Evolutionary conservation across 768 basidiomycete species (phyloP), one percentile per base, ranked within the genome.

Genomic region (Gymnopilus dilepis): DNA sequence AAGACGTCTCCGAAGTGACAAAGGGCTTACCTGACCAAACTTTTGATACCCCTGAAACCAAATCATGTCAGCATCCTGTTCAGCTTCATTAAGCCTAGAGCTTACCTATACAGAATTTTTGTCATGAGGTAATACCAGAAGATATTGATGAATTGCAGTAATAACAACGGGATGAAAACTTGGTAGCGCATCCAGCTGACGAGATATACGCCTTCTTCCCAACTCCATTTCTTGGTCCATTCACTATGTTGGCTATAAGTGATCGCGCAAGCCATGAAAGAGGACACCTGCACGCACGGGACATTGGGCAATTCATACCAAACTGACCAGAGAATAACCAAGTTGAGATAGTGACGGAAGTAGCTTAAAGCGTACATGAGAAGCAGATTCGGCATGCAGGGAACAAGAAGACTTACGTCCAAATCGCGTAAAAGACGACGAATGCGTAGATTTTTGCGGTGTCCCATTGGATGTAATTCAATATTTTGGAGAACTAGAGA

Each of bases 91-190:
- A 15, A 17, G 24, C 28, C 15, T n/a, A 30, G 7, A 55, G 78
- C 87, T 43, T 64, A 94, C 93, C 91, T 83, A 51, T 82, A 74
- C 15, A 90, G 79, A 54, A 97, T 90, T 56, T 94, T 87, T 72
- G 84, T 74, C 73, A 98, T 95, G 26, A 95, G 80, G 76, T 81
- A 87, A 73, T 92, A 97, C 96, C 96, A 98, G 81, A 97, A 97
- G 24, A 97, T 61, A 71, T 98, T 98, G 67, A 99, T 80, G 40
- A 85, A 66, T 72, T 95, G 94, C 15, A 99, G 80, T 0, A 94
- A 76, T 6, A 86, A 63, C 58, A 99, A 76, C 0, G 95, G 90
- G 0, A 75, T 62, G 67, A 96, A 92, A 54, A 97, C 85, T 65
- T 95, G 93, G 67, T 86, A 88, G 68, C 81, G 85, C 85, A 96